Conservation (phyloP, 2,329 filamentous ascomycete species). For the Botryosphaeria dothidea region DNA sequence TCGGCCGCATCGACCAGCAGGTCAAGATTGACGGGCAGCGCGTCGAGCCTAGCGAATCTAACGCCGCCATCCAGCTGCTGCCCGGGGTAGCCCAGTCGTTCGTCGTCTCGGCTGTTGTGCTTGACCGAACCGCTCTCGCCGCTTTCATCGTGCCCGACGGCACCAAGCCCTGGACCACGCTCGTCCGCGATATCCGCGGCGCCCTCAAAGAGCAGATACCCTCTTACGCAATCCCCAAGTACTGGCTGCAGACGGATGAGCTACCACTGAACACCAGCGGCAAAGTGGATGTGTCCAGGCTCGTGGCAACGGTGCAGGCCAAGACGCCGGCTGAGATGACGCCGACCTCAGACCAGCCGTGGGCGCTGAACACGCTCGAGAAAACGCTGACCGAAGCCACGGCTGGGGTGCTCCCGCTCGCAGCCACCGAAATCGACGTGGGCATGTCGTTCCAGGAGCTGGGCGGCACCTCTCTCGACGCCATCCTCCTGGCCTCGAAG, state of each 20-base stretch:
- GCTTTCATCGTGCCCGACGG: constrained; percentile 41
- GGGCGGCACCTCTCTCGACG: not conserved
- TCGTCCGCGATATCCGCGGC: constrained; percentile 22
- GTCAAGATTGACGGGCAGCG: constrained; percentile 20
- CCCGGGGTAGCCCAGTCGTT: not conserved
- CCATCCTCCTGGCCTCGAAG: not conserved
- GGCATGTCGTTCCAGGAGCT: not conserved
- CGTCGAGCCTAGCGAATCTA: constrained; percentile 15
- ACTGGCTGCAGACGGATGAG: constrained; percentile 12
- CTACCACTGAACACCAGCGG: constrained; percentile 17
- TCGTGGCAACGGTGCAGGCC: not conserved
- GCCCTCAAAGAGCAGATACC: constrained; percentile 45
- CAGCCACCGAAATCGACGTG: not conserved
- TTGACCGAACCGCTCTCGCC: constrained; percentile 32
- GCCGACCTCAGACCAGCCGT: not conserved
- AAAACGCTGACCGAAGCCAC: not conserved
- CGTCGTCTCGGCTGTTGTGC: not conserved
- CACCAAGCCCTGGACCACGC: constrained; percentile 25
- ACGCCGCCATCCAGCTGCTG: not conserved
- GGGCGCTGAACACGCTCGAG: not conserved
- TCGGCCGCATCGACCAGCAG: constrained; percentile 20
- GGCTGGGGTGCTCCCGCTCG: not conserved
- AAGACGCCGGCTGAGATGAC: not conserved
- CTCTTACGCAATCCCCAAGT: constrained; percentile 48
- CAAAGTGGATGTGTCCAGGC: not conserved